Base-by-base conservation (phyloP, 768 basidiomycete species). In the Suillus subluteus region DNA sequence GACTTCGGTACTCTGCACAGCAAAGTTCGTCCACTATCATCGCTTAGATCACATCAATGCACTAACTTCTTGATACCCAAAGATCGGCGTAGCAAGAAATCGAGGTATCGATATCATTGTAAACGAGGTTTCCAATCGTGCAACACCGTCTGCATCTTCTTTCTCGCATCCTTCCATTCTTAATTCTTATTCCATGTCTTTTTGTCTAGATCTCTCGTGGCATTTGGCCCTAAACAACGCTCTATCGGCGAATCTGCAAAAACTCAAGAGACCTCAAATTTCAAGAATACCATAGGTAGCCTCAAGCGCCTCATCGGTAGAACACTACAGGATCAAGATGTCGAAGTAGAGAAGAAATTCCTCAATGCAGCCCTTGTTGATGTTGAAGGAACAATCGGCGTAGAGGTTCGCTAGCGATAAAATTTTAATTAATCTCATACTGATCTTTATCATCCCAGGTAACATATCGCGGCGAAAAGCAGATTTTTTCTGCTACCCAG, bases 61-160 rank as follows among this genome's bases (percentile, higher is more conserved):
- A 13, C 50, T 23, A 26, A 40, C 35, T 37, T 9, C 46, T 43
- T 43, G 59, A 66, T 58, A 43, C 52, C 58, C 76, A 11, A 70
- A 94, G 94, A 96, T 98, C 77, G 96, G 96, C 82, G 96, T 97
- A 70, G 96, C 96, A 23, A 87, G 96, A 80, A 91, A 94, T 81
- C 87, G 94, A 75, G 97, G 97, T 72, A 97, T 99, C 83, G 97
- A 99, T 86, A 96, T 99, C 80, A 97, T 99, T 83, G 84, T 89
- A 67, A 99, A 99, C 79, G 97, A 99, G 78, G 95, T 96, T 67
- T 98, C 96, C 18, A 98, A 98, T 84, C 92, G 98, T 64, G 87
- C 91, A 18, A 99, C 96, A 32, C 97, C 97, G 95, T 98, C 68
- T 75, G 95, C 87, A 9, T 23, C 11, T n/a, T 30, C 23, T 65